A percentile compares a stretch with the other conserved stretches of the same genome.
Conservation (phyloP, 108 stramenopile genomes). For the Asterionellopsis glacialis region DNA sequence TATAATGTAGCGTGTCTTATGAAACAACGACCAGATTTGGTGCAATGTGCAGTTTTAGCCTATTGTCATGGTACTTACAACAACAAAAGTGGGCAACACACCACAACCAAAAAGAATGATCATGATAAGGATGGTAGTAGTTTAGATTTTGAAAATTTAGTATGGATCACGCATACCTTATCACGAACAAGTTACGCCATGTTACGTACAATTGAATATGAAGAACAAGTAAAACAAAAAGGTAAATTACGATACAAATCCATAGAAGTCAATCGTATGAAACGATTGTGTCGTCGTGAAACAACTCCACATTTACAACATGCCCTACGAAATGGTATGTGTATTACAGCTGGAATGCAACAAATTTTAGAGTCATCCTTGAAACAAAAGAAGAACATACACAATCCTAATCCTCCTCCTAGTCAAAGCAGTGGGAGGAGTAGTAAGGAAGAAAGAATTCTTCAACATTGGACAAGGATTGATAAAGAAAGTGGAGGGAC, state of each 20-base stretch:
- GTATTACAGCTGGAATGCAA: slow-evolving; percentile 55
- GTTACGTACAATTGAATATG: slow-evolving; percentile 23
- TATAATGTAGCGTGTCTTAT: slow-evolving; percentile 21
- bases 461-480: slow-evolving; percentile 42
- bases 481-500: slow-evolving; percentile 24
- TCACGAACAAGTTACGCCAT: slow-evolving; percentile 60
- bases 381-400: no score
- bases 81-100: no score
- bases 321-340: slow-evolving; percentile 59
- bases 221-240: slow-evolving; percentile 12
- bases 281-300: slow-evolving; percentile 32
- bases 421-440: no score
- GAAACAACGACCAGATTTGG: slow-evolving; percentile 31
- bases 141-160: slow-evolving; percentile 27
- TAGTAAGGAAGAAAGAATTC: slow-evolving; percentile 34
- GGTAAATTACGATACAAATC: slow-evolving; percentile 13
- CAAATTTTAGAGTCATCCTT: slow-evolving; percentile 10
- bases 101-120: no score
- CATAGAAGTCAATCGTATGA: slow-evolving; percentile 26
- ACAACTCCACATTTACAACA: slow-evolving; percentile 36
- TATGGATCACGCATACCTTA: slow-evolving; percentile 35
- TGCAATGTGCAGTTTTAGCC: slow-evolving; percentile 19
- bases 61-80: slow-evolving; percentile 21
- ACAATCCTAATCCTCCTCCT: no score
- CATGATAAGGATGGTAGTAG: no score